These are phyloP conservation scores for Backusella tarrabulga DNA, from an alignment of 192 early-diverging fungal species.

Conservation along the genomic window DNA sequence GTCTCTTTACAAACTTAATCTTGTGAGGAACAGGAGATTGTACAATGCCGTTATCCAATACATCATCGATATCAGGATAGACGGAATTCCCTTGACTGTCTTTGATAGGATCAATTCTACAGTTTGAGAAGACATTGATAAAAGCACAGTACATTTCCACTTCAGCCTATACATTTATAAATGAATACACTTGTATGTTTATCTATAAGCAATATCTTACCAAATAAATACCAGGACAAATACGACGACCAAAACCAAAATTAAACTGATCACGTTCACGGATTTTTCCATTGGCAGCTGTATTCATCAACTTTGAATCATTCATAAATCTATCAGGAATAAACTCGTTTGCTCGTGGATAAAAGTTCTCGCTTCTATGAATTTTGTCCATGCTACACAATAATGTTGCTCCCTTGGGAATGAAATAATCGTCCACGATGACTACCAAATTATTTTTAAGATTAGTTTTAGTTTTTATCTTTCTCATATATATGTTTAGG, in stretches of 20 bases:
- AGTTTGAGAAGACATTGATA: neutral
- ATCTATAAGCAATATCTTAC: neutral
- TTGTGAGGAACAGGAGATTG: conserved; percentile 1
- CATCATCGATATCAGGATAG: neutral
- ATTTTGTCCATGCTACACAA: conserved; percentile 50
- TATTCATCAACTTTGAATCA: neutral
- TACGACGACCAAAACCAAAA: conserved; percentile 25
- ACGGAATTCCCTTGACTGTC: neutral
- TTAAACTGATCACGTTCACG: conserved; percentile 15
- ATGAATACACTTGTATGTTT: neutral
- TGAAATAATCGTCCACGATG: conserved; percentile 39
- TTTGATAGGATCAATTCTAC: conserved; percentile 1
- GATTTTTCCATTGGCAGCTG: conserved; percentile 18
- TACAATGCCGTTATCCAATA: neutral
- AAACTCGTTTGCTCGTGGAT: conserved; percentile 46
- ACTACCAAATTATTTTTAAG: neutral
- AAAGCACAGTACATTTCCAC: conserved; percentile 1
- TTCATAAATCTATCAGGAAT: conserved; percentile 41
- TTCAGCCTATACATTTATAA: conserved; percentile 4
- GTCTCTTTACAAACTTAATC: neutral
- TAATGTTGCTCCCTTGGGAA: conserved; percentile 48
- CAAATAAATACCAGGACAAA: conserved; percentile 17
- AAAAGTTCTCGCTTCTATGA: conserved; percentile 34
- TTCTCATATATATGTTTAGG: neutral
- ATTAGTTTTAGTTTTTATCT: neutral